Evolutionary conservation across 2,329 filamentous ascomycete genomes (phyloP).

Genomic region (Penicillium carneum): DNA sequence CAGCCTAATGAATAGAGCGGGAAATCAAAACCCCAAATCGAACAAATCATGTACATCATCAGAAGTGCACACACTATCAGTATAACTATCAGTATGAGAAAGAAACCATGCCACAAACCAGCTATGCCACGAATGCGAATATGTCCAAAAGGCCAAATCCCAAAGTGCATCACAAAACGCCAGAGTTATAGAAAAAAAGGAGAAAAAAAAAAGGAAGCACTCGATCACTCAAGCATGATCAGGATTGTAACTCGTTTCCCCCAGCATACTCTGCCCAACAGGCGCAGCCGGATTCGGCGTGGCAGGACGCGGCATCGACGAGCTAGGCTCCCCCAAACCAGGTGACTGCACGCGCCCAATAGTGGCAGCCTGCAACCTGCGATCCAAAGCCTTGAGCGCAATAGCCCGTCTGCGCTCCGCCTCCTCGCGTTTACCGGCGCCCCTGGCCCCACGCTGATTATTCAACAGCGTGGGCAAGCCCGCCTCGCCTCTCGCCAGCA

Average conservation of each 20-base stretch:
- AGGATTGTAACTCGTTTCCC: conserved; percentile 74
- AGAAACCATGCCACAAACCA: conserved; percentile 2
- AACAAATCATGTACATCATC: conserved; percentile 19
- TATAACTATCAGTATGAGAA: neutral
- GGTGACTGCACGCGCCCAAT: conserved; percentile 57
- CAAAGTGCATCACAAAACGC: conserved; percentile 11
- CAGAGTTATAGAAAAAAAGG: neutral
- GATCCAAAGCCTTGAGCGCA: conserved; percentile 88
- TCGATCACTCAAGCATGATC: conserved; percentile 57
- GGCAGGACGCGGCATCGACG: conserved; percentile 51
- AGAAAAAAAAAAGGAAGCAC: neutral
- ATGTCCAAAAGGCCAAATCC: conserved; percentile 14
- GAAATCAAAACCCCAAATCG: conserved; percentile 1
- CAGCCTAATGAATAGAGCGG: neutral
- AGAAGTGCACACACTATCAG: conserved; percentile 14
- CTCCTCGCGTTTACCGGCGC: conserved; percentile 79
- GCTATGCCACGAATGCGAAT: conserved; percentile 13
- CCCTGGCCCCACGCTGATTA: conserved; percentile 50
- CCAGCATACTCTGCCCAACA: conserved; percentile 66
- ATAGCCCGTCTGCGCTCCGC: conserved; percentile 88
- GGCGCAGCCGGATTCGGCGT: conserved; percentile 61
- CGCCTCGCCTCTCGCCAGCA: conserved; percentile 68
- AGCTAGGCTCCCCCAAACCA: conserved; percentile 40
- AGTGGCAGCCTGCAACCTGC: conserved; percentile 85
- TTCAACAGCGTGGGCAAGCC: conserved; percentile 67